Evolutionary conservation across 805 yeast species (phyloP), one percentile per base, ranked within the genome.

Genomic region (Wickerhamomyces chambardii): DNA sequence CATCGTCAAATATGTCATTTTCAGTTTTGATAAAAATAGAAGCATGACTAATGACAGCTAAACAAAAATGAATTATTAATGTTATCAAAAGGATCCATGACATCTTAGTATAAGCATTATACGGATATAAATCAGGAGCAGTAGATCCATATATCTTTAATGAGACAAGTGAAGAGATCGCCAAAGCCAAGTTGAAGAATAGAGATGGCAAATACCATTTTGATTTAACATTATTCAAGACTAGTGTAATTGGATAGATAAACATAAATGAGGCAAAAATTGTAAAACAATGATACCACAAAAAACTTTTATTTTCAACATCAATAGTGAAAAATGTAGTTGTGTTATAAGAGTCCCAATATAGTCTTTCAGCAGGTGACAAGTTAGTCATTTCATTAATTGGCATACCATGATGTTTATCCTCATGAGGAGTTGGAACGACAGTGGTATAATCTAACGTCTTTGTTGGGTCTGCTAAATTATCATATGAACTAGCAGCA

Each of bases 311-410:
- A 43, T 68, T 67, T 4, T 75, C 67, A 3, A 69, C 46, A 0
- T 66, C 68, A 11, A 72, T 50, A 7, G 73, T 76, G 59, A 84
- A 76, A 54, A 69, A 87, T 4, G 85, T 78, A 2, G 90, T 80
- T 12, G 94, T 75, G 50, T 83, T 76, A 58, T 87, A 89, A 18
- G 58, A 53, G 33, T 75, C 77, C 97, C 97, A 89, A 56, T 70
- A 89, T 19, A 67, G 53, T 36, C 75, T 62, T 55, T 87, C 95
- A 31, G 76, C 82, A 1, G 89, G 80, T 15, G 77, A 67, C 33
- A 89, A 66, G 15, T 73, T n/a, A n/a, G n/a, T 50, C 2, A 83
- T 80, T 39, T 69, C 53, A 31, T 87, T 63, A 30, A 89, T 84
- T 1, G 95, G 89, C 43, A 73, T 49, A 1, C 95, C 95, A 50